phyloP scores from a whole-genome alignment of 1,139 yeast genomes.

The Candida labiduridarum region DNA sequence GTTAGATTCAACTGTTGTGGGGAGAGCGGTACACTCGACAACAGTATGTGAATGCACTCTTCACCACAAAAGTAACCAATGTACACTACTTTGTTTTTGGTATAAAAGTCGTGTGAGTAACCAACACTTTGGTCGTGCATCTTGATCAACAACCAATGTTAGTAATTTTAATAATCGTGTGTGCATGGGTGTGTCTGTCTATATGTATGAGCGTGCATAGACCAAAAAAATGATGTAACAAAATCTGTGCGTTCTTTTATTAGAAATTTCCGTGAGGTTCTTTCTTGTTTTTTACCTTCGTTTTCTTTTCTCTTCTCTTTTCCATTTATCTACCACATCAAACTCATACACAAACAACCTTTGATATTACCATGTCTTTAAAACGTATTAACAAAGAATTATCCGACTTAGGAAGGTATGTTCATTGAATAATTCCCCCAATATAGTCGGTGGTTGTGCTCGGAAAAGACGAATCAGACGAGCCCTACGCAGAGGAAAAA shows the following conservation, averaged over 20 bases:
- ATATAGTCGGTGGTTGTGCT: background rate
- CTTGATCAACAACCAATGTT: background rate
- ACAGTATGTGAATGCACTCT: too few relatives aligned
- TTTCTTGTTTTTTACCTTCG: constrained; percentile 5
- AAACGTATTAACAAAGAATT: constrained; percentile 96
- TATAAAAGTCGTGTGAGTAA: background rate
- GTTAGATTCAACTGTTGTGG: too few relatives aligned
- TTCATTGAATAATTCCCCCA: constrained; percentile 19
- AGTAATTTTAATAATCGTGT: constrained; percentile 1
- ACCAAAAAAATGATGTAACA: constrained; percentile 2
- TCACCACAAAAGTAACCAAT: background rate
- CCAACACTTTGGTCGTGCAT: background rate
- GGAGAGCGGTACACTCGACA: too few relatives aligned
- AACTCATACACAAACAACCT: constrained; percentile 1
- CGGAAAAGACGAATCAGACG: constrained; percentile 3
- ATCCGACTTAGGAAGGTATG: constrained; percentile 91
- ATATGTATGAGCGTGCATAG: background rate
- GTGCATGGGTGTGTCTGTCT: background rate
- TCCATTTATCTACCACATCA: constrained; percentile 8
- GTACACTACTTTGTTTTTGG: background rate
- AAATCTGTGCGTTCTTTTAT: background rate
- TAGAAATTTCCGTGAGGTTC: constrained; percentile 3
- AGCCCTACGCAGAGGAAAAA: background rate
- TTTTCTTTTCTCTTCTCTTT: constrained; percentile 9
- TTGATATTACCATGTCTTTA: constrained; percentile 60